Base-by-base conservation (phyloP, 805 yeast genomes). In the Candida dajiaensis region DNA sequence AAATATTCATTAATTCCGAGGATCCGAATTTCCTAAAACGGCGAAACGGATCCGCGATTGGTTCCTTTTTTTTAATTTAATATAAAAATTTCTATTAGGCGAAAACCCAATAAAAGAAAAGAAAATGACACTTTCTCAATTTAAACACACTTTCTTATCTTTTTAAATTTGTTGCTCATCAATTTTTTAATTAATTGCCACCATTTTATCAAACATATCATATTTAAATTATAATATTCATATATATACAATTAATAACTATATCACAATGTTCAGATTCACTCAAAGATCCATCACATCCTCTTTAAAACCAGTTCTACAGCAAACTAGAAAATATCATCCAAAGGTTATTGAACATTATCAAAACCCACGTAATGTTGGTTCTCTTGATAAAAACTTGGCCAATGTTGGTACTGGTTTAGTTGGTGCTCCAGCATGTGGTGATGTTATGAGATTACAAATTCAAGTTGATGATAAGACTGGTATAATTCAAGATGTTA, bases 351-450 rank as follows among this genome's bases (percentile, higher is more conserved):
- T 92, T 57, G 98, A 94, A 64, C 99, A 94, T 65, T 94, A 94
- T 69, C 82, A 87, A 61, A 90, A 92, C 71, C 99, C 99, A 50
- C 80, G 99, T 68, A 94, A 94, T 63, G 98, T 94, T 23, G 99
- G 99, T 16, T 78, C 96, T 6, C 70, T 94, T 67, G 89, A 90
- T 69, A 89, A 90, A 68, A 75, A 73, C 45, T 77, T 79, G 49
- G 61, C 69, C 16, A 78, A 81, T 55, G 97, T 94, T 12, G 99
- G 99, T 39, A 94, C 98, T 1, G 99, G 99, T 1, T 76, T 94
- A 40, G 99, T 94, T 15, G 99, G 99, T 47, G 98, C 99, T 0
- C 98, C 99, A 46, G 99, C 99, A 0, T 94, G 99, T 71, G 99
- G 99, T 46, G 99, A 94, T 72, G 99, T 94, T 40, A 94, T 94